These are phyloP conservation scores for Beauveria varroae DNA, from an alignment of 2,329 filamentous ascomycete genomes.

Conservation along the genomic window DNA sequence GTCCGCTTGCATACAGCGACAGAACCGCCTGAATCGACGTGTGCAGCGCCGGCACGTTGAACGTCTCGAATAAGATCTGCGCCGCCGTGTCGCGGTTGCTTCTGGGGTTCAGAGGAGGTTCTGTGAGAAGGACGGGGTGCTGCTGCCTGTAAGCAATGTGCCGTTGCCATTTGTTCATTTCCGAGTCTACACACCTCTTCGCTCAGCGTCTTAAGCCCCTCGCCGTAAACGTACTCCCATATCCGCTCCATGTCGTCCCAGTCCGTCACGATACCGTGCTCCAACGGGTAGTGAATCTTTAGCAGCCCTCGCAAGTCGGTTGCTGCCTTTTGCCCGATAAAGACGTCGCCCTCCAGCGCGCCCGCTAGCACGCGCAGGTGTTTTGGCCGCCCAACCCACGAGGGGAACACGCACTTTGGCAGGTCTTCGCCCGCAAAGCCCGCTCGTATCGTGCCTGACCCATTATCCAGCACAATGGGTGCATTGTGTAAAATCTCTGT, in stretches of 20 bases:
- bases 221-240: conserved; percentile 96
- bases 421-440: conserved; percentile 95
- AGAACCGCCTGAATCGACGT: conserved; percentile 96
- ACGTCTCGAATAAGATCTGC: conserved; percentile 97
- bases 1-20: conserved; percentile 89
- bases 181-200: conserved; percentile 61
- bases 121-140: conserved; percentile 93
- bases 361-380: conserved; percentile 93
- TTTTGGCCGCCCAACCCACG: conserved; percentile 93
- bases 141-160: conserved; percentile 24
- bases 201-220: conserved; percentile 91
- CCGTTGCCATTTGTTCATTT: conserved; percentile 4
- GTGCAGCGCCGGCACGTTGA: conserved; percentile 94
- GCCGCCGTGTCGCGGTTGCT: conserved; percentile 94
- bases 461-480: conserved; percentile 97
- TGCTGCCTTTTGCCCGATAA: conserved; percentile 84
- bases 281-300: conserved; percentile 92
- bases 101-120: conserved; percentile 90
- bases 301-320: conserved; percentile 85
- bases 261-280: conserved; percentile 97
- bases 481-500: conserved; percentile 78
- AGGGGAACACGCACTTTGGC: conserved; percentile 95
- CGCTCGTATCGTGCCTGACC: conserved; percentile 92
- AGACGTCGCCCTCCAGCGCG: conserved; percentile 90
- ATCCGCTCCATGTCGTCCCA: conserved; percentile 99